Evolutionary conservation across 148 eudicot genomes (phyloP).

Genomic region (Fagopyrum esculentum): DNA sequence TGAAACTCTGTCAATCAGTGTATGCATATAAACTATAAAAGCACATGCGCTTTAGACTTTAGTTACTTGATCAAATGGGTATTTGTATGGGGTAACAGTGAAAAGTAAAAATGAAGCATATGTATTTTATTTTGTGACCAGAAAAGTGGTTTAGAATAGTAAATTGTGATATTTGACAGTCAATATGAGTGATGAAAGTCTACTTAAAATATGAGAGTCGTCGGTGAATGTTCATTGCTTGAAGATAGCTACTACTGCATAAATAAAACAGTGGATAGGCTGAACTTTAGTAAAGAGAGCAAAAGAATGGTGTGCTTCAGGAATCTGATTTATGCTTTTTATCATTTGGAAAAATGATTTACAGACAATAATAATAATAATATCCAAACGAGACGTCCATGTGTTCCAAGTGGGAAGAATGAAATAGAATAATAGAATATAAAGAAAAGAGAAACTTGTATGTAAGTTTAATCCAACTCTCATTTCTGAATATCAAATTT

Average conservation of each 20-base stretch:
- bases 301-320: background rate
- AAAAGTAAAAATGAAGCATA: background rate
- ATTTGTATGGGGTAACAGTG: background rate
- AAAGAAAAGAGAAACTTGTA: too few relatives aligned
- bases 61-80: slow-evolving; percentile 5
- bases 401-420: background rate
- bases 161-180: background rate
- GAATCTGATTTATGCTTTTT: slow-evolving; percentile 12
- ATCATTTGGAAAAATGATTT: background rate
- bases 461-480: too few relatives aligned
- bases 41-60: background rate
- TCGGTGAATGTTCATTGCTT: slow-evolving; percentile 6
- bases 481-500: too few relatives aligned
- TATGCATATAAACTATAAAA: background rate
- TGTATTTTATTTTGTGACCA: background rate
- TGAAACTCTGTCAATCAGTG: too few relatives aligned
- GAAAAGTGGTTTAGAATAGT: background rate
- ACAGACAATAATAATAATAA: background rate
- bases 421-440: too few relatives aligned
- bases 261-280: background rate
- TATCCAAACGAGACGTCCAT: background rate
- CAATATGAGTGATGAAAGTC: background rate
- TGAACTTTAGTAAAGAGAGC: background rate
- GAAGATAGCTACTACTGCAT: background rate
- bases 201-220: background rate